phyloP scores from a whole-genome alignment of 208 protist genomes.

The Trypanosoma boissoni region DNA sequence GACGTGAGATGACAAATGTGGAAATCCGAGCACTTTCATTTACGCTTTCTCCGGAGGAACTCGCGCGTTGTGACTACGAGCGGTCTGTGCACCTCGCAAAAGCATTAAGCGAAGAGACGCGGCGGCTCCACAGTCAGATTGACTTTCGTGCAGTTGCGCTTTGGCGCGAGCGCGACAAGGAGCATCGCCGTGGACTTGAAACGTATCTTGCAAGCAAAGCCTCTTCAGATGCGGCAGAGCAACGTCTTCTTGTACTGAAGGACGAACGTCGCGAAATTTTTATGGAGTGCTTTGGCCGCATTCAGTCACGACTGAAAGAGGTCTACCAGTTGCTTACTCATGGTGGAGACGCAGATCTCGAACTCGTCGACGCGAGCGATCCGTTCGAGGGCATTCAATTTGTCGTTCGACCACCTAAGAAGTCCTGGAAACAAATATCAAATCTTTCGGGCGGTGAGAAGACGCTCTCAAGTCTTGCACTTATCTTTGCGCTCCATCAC shows the following conservation, averaged over 20 bases:
- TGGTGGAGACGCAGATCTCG: slow-evolving; percentile 99
- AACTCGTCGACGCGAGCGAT: slow-evolving; percentile 98
- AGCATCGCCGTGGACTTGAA: slow-evolving; percentile 56
- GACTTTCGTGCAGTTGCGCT: slow-evolving; percentile 95
- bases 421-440: slow-evolving; percentile 99
- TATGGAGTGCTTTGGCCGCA: slow-evolving; percentile 97
- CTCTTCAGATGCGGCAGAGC: slow-evolving; percentile 72
- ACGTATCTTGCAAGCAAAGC: slow-evolving; percentile 57
- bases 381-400: slow-evolving; percentile 99
- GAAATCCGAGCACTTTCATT: slow-evolving; percentile 61
- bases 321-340: slow-evolving; percentile 99
- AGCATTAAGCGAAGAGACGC: slow-evolving; percentile 84
- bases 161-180: slow-evolving; percentile 92
- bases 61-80: slow-evolving; percentile 78
- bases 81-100: slow-evolving; percentile 86
- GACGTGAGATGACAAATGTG: slow-evolving; percentile 3
- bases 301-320: slow-evolving; percentile 98
- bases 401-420: slow-evolving; percentile 99
- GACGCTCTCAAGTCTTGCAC: slow-evolving; percentile 97
- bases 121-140: slow-evolving; percentile 79
- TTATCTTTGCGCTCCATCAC: slow-evolving; percentile 99
- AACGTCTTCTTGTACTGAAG: slow-evolving; percentile 63
- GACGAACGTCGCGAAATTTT: slow-evolving; percentile 94
- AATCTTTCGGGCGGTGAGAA: slow-evolving; percentile 99
- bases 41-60: slow-evolving; percentile 60